Evolutionary conservation across 225 moss, liverwort and hornwort species (phyloP).

Genomic region (Polytrichum commune): DNA sequence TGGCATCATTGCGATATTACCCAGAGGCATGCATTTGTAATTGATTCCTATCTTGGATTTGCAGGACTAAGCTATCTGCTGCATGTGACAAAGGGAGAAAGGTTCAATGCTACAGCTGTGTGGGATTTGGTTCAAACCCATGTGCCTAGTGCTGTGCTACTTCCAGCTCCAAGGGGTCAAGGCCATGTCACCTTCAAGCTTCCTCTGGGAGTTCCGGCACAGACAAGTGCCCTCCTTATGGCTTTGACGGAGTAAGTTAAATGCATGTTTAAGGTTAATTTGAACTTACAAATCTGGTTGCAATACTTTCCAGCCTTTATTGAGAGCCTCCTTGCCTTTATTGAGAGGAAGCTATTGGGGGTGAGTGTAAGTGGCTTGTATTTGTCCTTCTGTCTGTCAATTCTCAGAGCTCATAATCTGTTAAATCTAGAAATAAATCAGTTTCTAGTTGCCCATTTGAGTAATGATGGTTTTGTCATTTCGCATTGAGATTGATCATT

Average conservation of each 20-base stretch:
- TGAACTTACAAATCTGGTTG: no score
- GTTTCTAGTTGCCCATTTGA: no score
- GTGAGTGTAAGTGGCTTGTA: not conserved
- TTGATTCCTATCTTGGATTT: conserved; percentile 13
- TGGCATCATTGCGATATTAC: not conserved
- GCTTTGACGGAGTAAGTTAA: conserved; percentile 66
- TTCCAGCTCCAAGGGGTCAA: conserved; percentile 69
- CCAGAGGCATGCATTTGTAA: not conserved
- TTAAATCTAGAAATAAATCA: no score
- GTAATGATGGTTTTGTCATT: no score
- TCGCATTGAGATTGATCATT: no score
- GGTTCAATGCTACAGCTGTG: conserved; percentile 65
- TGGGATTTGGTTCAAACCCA: conserved; percentile 60
- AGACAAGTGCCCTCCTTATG: conserved; percentile 70
- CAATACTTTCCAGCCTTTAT: no score
- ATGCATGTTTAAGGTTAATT: not conserved
- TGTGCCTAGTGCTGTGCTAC: conserved; percentile 51
- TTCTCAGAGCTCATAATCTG: no score
- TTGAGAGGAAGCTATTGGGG: not conserved
- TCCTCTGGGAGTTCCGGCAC: conserved; percentile 73
- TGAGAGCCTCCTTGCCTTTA: not conserved
- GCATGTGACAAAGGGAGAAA: conserved; percentile 77
- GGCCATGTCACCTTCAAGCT: conserved; percentile 78
- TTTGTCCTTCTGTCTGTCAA: no score
- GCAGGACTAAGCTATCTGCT: conserved; percentile 80